These are phyloP conservation scores for Aspergillus cavernicola DNA, from an alignment of 495 filamentous ascomycete species.

Conservation along the genomic window DNA sequence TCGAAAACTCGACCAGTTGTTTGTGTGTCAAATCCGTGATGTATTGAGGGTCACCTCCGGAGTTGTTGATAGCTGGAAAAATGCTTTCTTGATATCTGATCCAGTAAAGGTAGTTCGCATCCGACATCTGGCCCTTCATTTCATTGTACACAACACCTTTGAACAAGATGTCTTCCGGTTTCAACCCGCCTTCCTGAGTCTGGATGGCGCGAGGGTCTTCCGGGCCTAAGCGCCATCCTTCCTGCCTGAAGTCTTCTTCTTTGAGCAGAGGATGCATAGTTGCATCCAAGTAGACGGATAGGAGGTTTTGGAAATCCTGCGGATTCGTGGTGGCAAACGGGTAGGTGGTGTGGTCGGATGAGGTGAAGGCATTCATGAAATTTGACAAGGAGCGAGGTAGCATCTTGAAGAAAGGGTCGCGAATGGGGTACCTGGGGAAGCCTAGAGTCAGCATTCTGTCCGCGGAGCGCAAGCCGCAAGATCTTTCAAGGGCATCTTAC, in stretches of 20 bases:
- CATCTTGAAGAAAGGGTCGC: slow-evolving; percentile 99
- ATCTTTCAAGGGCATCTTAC: slow-evolving; percentile 48
- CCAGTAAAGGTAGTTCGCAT: slow-evolving; percentile 93
- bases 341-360: slow-evolving; percentile 94
- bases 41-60: slow-evolving; percentile 89
- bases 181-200: slow-evolving; percentile 36
- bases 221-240: slow-evolving; percentile 93
- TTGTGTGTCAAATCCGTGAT: slow-evolving; percentile 92
- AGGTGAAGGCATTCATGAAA: slow-evolving; percentile 99
- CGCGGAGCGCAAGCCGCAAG: too few species aligned
- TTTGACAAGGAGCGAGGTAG: slow-evolving; percentile 93
- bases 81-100: slow-evolving; percentile 92
- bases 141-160: slow-evolving; percentile 99
- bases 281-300: slow-evolving; percentile 95
- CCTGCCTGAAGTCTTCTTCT: slow-evolving; percentile 87
- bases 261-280: slow-evolving; percentile 87
- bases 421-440: slow-evolving; percentile 74
- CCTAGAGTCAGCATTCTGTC: slow-evolving; percentile 6
- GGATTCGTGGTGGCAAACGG: slow-evolving; percentile 97
- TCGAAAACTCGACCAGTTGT: slow-evolving; percentile 80
- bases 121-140: slow-evolving; percentile 99
- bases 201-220: slow-evolving; percentile 67
- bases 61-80: slow-evolving; percentile 90
- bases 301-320: slow-evolving; percentile 90
- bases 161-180: slow-evolving; percentile 66